Conservation (phyloP, 345 rosid genomes). For the Hibiscus trionum region DNA sequence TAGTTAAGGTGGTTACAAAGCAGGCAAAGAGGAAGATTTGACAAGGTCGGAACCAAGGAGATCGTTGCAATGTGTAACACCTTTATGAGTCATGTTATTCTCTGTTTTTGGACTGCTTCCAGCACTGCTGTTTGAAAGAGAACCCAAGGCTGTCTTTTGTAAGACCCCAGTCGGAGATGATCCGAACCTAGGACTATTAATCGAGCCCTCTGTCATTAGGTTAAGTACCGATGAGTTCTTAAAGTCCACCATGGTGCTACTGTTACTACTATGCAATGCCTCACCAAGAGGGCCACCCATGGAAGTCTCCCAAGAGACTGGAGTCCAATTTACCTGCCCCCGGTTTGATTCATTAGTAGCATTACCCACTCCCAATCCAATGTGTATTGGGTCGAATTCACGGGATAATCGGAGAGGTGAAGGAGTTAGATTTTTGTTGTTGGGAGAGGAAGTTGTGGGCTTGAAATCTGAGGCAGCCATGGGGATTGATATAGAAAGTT, state of each 20-base stretch:
- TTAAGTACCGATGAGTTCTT: constrained; percentile 38
- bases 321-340: constrained; percentile 43
- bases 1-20: no score
- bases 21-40: no score
- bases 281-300: constrained; percentile 81
- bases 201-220: constrained; percentile 47
- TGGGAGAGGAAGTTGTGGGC: constrained; percentile 49
- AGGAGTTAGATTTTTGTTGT: constrained; percentile 28
- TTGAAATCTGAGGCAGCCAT: constrained; percentile 36
- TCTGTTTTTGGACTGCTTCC: constrained; percentile 63
- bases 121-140: constrained; percentile 73
- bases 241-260: constrained; percentile 22
- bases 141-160: constrained; percentile 56
- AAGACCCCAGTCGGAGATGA: constrained; percentile 77
- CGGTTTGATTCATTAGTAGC: constrained; percentile 24
- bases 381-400: constrained; percentile 36
- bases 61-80: constrained; percentile 19
- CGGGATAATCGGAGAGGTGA: constrained; percentile 40
- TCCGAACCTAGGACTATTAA: constrained; percentile 31
- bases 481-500: constrained; percentile 57
- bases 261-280: constrained; percentile 42
- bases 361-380: constrained; percentile 43
- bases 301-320: constrained; percentile 51
- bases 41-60: constrained; percentile 13
- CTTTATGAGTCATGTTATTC: constrained; percentile 24